These are phyloP conservation scores for Thuidium tamariscinum DNA, from an alignment of 225 moss, liverwort and hornwort species.

Conservation along the genomic window DNA sequence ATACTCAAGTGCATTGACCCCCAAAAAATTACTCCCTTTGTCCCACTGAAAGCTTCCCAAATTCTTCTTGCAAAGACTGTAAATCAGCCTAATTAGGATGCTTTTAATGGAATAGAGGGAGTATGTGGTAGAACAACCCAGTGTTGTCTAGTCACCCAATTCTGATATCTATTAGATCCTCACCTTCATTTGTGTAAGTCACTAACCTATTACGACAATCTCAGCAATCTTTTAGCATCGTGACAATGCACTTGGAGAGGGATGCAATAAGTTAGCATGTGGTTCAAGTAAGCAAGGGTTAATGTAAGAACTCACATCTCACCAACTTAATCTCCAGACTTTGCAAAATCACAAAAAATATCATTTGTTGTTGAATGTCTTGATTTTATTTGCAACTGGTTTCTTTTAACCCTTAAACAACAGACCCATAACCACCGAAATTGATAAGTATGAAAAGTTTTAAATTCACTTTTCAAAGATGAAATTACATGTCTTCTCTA, in stretches of 20 bases:
- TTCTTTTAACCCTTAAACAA: too few species aligned
- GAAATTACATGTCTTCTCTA: too few species aligned
- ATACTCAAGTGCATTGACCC: too few species aligned
- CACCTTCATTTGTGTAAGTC: neutral
- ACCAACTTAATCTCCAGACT: neutral
- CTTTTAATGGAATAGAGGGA: too few species aligned
- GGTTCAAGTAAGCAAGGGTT: neutral
- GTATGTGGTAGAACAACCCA: neutral
- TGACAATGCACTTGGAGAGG: neutral
- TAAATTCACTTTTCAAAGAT: too few species aligned
- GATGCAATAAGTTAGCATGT: rapidly evolving
- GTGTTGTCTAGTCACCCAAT: rapidly evolving
- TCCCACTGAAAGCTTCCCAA: too few species aligned
- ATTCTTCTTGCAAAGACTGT: too few species aligned
- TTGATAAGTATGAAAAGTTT: too few species aligned
- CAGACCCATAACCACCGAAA: too few species aligned
- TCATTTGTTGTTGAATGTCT: rapidly evolving
- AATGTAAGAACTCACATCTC: neutral
- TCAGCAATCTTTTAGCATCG: neutral
- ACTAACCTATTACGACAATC: neutral
- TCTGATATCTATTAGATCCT: rapidly evolving
- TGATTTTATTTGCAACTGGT: neutral
- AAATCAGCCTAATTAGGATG: too few species aligned
- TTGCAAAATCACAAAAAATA: neutral
- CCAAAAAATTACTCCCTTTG: too few species aligned